These are phyloP conservation scores for Venustampulla echinocandica DNA, from an alignment of 495 filamentous ascomycete species.

Conservation along the genomic window DNA sequence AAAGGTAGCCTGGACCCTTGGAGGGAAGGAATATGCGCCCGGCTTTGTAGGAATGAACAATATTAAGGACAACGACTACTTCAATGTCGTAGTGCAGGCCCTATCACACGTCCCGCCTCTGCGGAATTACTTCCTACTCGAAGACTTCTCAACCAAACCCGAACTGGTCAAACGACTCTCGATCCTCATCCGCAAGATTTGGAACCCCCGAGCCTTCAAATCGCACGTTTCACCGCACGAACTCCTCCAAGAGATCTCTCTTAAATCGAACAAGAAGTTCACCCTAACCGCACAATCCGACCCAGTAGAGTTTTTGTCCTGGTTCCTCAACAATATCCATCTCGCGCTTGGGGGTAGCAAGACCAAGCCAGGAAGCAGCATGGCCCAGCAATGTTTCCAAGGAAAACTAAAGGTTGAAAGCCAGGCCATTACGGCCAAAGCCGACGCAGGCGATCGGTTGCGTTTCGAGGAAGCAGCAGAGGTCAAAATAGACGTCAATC, in stretches of 20 bases:
- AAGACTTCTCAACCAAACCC: slow-evolving; percentile 50
- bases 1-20: slow-evolving; percentile 66
- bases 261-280: slow-evolving; percentile 85
- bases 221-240: slow-evolving; percentile 96
- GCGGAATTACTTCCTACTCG: slow-evolving; percentile 87
- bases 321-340: slow-evolving; percentile 95
- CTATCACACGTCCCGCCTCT: slow-evolving; percentile 84
- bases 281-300: slow-evolving; percentile 87
- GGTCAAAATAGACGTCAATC: slow-evolving; percentile 64
- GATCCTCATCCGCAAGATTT: slow-evolving; percentile 91
- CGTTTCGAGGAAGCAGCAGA: slow-evolving; percentile 87
- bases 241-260: slow-evolving; percentile 85
- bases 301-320: slow-evolving; percentile 90
- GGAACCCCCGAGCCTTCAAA: slow-evolving; percentile 96
- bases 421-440: slow-evolving; percentile 87
- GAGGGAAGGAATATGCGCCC: slow-evolving; percentile 75
- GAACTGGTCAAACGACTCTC: slow-evolving; percentile 70
- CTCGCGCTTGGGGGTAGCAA: slow-evolving; percentile 83
- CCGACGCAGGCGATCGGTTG: slow-evolving; percentile 77
- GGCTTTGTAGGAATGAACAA: slow-evolving; percentile 99
- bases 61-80: slow-evolving; percentile 98
- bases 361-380: slow-evolving; percentile 69
- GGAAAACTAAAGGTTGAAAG: slow-evolving; percentile 86
- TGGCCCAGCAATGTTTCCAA: slow-evolving; percentile 88
- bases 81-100: slow-evolving; percentile 93